Conservation (phyloP, 768 basidiomycete genomes). For the Pleurotus giganteus region DNA sequence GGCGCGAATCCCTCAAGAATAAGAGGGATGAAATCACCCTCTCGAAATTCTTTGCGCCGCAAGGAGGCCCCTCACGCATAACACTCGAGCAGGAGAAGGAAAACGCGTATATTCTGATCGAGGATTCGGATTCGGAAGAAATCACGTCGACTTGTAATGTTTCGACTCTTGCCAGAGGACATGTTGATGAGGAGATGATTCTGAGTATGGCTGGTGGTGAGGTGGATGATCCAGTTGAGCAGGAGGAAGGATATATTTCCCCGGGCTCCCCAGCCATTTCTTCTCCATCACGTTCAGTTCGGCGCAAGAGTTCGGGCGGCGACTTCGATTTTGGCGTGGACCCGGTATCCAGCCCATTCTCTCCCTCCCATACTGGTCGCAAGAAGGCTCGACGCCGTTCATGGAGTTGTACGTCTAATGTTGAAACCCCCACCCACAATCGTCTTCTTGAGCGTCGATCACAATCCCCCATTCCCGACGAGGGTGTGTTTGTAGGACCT, state of each 20-base stretch:
- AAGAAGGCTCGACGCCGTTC: conserved; percentile 10
- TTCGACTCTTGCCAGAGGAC: conserved; percentile 32
- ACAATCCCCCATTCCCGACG: not conserved
- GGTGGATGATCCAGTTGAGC: conserved; percentile 45
- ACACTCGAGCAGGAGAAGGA: conserved; percentile 35
- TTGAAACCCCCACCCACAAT: conserved; percentile 22
- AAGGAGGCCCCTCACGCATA: conserved; percentile 26
- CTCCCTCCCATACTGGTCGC: conserved; percentile 7
- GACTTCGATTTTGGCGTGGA: conserved; percentile 49
- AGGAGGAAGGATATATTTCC: conserved; percentile 85
- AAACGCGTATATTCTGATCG: conserved; percentile 31
- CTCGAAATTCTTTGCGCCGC: conserved; percentile 12
- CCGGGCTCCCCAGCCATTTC: conserved; percentile 67
- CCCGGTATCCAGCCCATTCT: conserved; percentile 46
- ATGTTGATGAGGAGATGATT: conserved; percentile 37
- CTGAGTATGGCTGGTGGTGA: conserved; percentile 38
- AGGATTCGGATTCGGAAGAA: conserved; percentile 27
- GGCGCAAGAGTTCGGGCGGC: not conserved
- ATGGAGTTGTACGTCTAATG: conserved; percentile 10
- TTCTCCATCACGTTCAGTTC: conserved; percentile 47
- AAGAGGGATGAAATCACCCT: not conserved
- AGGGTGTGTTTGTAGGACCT: conserved; percentile 26
- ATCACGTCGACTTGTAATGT: conserved; percentile 22
- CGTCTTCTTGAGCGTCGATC: not conserved
- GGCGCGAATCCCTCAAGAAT: conserved; percentile 24